Evolutionary conservation across 257 asterid species (phyloP), one percentile per base, ranked within the genome.

Genomic region (Solanum gandarillasii): DNA sequence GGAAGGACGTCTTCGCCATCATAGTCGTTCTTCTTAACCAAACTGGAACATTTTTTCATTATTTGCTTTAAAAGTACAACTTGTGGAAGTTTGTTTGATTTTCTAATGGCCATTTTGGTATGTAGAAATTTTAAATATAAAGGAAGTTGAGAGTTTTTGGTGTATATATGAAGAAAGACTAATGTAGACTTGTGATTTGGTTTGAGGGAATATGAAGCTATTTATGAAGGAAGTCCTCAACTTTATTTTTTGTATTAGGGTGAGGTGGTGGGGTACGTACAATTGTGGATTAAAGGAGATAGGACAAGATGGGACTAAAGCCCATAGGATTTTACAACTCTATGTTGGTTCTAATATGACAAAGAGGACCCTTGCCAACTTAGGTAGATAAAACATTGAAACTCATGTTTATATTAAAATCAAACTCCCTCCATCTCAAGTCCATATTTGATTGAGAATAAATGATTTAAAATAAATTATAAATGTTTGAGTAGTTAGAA

Each of bases 181-280:
- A 55, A 58, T 20, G 67, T 58, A 58, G 65, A 3, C 23, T 27
- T 18, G 14, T 34, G 7, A n/a, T 41, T 78, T 12, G 36, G 2
- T 78, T 41, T 78, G 62, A 39, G 84, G 82, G 2, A 27, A 38
- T 25, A 88, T 75, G 75, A 38, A 81, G 90, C 91, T 93, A 93
- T 94, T 93, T 95, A 93, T 89, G 75, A 73, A 89, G 91, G n/a
- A 87, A 81, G 11, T 41, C 5, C 23, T 43, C 58, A 76, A 86
- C 65, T 55, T 41, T 68, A 3, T 25, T 67, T 16, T 23, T 86
- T 10, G 13, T 52, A 27, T 68, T 68, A 8, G 9, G 1, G n/a
- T 32, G 41, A 23, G 71, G 38, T 43, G 14, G n/a, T 71, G 70
- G 70, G 70, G 29, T 60, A 60, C 10, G 70, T 60, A 4, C 13